phyloP scores from a whole-genome alignment of 805 yeast species.

The Dipodascus geniculatus region DNA sequence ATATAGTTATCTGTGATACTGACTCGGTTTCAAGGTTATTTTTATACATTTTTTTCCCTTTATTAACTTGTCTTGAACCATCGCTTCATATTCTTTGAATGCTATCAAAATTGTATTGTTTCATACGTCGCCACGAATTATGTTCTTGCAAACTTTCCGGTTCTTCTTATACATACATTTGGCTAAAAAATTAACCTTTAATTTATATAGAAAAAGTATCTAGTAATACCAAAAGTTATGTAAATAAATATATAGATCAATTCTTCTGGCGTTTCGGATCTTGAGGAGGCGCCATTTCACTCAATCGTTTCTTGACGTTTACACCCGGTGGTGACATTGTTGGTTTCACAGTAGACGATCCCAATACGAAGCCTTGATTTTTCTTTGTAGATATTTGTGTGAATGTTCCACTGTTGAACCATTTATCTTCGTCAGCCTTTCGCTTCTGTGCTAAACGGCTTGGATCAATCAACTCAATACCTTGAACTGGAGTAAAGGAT shows the following conservation, averaged over 20 bases:
- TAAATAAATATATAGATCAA: not conserved
- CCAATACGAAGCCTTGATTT: not conserved
- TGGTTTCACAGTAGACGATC: not conserved
- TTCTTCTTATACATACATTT: not conserved
- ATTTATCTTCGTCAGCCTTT: slow-evolving; percentile 12
- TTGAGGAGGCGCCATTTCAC: not conserved
- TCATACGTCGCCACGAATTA: not conserved
- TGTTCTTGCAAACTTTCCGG: not conserved
- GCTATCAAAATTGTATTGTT: not conserved
- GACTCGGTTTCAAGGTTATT: not conserved
- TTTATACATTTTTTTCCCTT: not conserved
- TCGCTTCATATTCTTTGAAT: not conserved
- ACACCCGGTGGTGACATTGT: not conserved
- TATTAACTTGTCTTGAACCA: not conserved
- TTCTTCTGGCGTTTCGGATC: not conserved
- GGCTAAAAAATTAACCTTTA: not conserved
- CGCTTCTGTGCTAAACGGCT: slow-evolving; percentile 3
- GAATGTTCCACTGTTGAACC: slow-evolving; percentile 19
- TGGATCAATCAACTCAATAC: slow-evolving; percentile 20
- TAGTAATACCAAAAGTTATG: not conserved
- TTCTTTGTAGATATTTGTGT: slow-evolving; percentile 4
- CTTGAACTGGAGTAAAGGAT: slow-evolving; percentile 17
- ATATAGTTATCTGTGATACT: not conserved
- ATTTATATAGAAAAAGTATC: not conserved
- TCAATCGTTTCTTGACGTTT: not conserved